phyloP scores from a whole-genome alignment of 768 basidiomycete species.

The Scleroderma citrinum region DNA sequence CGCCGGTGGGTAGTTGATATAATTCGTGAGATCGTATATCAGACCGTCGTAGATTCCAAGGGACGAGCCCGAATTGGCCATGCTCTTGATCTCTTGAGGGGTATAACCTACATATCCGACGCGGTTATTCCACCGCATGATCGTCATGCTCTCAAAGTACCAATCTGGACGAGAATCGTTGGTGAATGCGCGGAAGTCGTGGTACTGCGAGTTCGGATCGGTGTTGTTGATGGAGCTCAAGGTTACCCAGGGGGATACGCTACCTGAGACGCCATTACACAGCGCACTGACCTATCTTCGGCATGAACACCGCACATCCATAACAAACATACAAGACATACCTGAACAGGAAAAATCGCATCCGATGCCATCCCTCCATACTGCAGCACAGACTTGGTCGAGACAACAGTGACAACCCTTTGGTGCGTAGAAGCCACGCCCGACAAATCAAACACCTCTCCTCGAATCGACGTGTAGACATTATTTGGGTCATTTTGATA shows the following conservation, averaged over 20 bases:
- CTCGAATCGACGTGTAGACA: conserved; percentile 78
- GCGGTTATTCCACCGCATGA: conserved; percentile 85
- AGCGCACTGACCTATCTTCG: conserved; percentile 73
- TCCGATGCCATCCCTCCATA: conserved; percentile 79
- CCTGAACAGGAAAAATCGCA: conserved; percentile 91
- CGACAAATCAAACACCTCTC: conserved; percentile 91
- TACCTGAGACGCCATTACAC: conserved; percentile 80
- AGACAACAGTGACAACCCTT: conserved; percentile 65
- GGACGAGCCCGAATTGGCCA: conserved; percentile 56
- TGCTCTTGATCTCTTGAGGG: conserved; percentile 63
- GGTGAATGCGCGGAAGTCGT: conserved; percentile 89
- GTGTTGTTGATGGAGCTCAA: conserved; percentile 74
- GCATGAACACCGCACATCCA: not conserved
- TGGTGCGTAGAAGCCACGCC: conserved; percentile 60
- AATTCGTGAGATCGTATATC: conserved; percentile 83
- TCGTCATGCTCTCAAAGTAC: conserved; percentile 94
- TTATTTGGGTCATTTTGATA: conserved; percentile 57
- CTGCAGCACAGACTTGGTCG: conserved; percentile 65
- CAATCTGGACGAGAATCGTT: conserved; percentile 94
- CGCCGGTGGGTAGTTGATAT: conserved; percentile 66
- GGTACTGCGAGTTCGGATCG: conserved; percentile 75
- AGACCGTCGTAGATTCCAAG: conserved; percentile 84
- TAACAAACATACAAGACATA: conserved; percentile 25
- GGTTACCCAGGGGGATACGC: conserved; percentile 78
- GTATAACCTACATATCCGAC: conserved; percentile 86